These are phyloP conservation scores for Neonectria hederae DNA, from an alignment of 2,329 filamentous ascomycete species.

Conservation along the genomic window DNA sequence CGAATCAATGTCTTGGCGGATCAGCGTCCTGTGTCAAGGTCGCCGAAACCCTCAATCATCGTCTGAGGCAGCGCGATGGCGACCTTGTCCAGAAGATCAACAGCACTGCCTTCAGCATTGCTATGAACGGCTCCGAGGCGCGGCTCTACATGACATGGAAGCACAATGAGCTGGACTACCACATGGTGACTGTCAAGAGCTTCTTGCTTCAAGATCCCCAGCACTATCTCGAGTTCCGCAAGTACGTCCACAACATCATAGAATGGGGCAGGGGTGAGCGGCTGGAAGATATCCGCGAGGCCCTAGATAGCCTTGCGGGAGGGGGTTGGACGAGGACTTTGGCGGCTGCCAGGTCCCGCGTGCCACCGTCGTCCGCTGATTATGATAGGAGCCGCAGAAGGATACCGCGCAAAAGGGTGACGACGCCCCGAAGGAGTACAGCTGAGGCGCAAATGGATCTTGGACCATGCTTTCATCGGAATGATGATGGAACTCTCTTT, in stretches of 20 bases:
- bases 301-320: not conserved
- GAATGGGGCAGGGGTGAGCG: conserved; percentile 46
- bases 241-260: conserved; percentile 48
- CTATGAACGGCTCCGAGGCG: too few species aligned
- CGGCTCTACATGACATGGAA: conserved; percentile 39
- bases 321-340: not conserved
- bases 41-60: conserved; percentile 42
- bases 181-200: conserved; percentile 39
- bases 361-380: not conserved
- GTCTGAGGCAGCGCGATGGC: conserved; percentile 29
- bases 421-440: too few species aligned
- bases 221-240: conserved; percentile 45
- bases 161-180: conserved; percentile 44
- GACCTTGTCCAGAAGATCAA: too few species aligned
- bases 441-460: too few species aligned
- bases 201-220: conserved; percentile 45
- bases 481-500: too few species aligned
- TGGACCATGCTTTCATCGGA: too few species aligned
- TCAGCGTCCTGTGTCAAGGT: conserved; percentile 48
- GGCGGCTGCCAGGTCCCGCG: not conserved
- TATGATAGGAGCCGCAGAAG: too few species aligned
- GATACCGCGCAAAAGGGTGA: too few species aligned
- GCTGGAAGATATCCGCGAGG: conserved; percentile 38
- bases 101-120: too few species aligned
- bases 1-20: conserved; percentile 49